These are phyloP conservation scores for Lentinula detonsa DNA, from an alignment of 768 basidiomycete species.

Conservation along the genomic window DNA sequence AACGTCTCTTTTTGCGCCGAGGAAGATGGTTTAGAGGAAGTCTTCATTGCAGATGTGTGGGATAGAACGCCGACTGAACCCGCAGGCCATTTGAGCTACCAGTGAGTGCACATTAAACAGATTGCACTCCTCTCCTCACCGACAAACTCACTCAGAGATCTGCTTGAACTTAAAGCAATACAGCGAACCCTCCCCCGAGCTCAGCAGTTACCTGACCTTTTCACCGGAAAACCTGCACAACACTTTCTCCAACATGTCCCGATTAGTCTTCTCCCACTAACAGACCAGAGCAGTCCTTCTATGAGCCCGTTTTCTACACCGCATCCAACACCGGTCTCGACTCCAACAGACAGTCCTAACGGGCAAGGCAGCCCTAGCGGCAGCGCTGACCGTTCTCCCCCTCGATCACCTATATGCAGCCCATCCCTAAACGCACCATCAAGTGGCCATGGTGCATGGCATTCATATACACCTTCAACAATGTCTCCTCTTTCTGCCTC, in stretches of 20 bases:
- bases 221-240: constrained; percentile 31
- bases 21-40: constrained; percentile 39
- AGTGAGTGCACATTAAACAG: constrained; percentile 39
- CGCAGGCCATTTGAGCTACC: constrained; percentile 54
- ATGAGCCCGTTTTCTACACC: constrained; percentile 2
- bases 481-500: constrained; percentile 1
- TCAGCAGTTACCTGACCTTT: constrained; percentile 38
- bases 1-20: constrained; percentile 57
- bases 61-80: constrained; percentile 70
- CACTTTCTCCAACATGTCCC: constrained; percentile 51
- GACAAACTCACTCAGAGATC: constrained; percentile 33
- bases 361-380: background rate
- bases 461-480: background rate
- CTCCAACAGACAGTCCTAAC: background rate
- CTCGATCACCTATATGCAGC: background rate
- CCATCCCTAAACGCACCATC: background rate
- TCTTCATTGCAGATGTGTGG: constrained; percentile 72
- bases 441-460: background rate
- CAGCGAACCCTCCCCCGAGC: constrained; percentile 59
- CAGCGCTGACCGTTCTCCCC: background rate
- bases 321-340: background rate
- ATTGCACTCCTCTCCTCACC: background rate
- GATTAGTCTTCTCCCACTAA: constrained; percentile 56
- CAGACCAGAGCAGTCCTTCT: constrained; percentile 7
- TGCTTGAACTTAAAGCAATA: constrained; percentile 66